These are phyloP conservation scores for Pythium aristosporum DNA, from an alignment of 352 stramenopile species.

Conservation along the genomic window DNA sequence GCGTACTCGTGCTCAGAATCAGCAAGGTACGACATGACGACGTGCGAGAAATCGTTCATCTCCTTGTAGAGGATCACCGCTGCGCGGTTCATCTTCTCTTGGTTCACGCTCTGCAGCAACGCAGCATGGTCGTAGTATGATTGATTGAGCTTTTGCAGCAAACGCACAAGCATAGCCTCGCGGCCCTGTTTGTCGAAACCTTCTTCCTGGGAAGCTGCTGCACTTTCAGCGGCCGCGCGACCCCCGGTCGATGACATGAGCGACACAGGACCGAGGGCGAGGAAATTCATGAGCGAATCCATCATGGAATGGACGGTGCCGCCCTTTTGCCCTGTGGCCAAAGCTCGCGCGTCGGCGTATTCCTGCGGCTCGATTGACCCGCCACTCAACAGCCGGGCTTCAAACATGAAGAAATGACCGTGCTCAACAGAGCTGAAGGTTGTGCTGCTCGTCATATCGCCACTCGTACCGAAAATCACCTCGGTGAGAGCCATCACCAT, in stretches of 20 bases:
- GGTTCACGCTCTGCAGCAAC: constrained; percentile 66
- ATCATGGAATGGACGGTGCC: constrained; percentile 67
- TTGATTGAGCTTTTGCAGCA: constrained; percentile 84
- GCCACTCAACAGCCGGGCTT: constrained; percentile 80
- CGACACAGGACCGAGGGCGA: constrained; percentile 72
- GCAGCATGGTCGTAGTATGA: constrained; percentile 77
- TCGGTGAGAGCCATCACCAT: constrained; percentile 84
- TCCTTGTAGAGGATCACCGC: constrained; percentile 84
- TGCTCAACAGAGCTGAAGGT: constrained; percentile 81
- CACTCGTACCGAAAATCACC: constrained; percentile 66
- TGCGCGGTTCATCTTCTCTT: constrained; percentile 81
- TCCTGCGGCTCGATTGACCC: constrained; percentile 80
- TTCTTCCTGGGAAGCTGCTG: constrained; percentile 72
- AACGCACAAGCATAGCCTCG: constrained; percentile 80
- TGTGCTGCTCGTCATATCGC: constrained; percentile 34
- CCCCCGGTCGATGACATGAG: constrained; percentile 36
- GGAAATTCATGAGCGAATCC: constrained; percentile 88
- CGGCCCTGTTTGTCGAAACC: constrained; percentile 81
- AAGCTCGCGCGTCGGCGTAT: constrained; percentile 69
- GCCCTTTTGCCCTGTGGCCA: constrained; percentile 48
- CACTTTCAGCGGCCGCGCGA: constrained; percentile 15
- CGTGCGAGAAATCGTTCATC: constrained; percentile 63
- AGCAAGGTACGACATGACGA: constrained; percentile 78
- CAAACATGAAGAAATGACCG: constrained; percentile 90
- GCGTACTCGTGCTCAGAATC: constrained; percentile 81